Conservation (phyloP, 2,329 filamentous ascomycete species). For the Fusarium dlaminii region DNA sequence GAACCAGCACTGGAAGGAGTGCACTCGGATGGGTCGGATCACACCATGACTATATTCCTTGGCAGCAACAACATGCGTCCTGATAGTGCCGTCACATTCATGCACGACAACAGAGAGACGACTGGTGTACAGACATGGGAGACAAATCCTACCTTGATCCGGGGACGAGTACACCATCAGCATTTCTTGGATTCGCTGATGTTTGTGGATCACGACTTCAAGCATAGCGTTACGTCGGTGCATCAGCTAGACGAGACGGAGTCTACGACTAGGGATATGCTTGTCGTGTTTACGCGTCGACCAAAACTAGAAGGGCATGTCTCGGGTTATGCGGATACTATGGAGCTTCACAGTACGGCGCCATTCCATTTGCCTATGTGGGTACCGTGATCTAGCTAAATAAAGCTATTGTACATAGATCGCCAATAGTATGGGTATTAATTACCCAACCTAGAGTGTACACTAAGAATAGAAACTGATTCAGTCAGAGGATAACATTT, state of each 20-base stretch:
- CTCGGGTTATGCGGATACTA: conserved; percentile 35
- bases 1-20: conserved; percentile 46
- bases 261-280: conserved; percentile 40
- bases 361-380: conserved; percentile 35
- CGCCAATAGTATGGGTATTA: neutral
- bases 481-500: neutral
- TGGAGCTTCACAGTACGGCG: conserved; percentile 33
- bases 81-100: conserved; percentile 41
- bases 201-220: conserved; percentile 41
- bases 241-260: conserved; percentile 29
- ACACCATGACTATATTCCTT: conserved; percentile 45
- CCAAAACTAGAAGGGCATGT: conserved; percentile 36
- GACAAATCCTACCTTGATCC: conserved; percentile 33
- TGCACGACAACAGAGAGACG: conserved; percentile 40
- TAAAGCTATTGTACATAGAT: neutral
- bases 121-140: conserved; percentile 35
- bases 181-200: conserved; percentile 41
- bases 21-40: conserved; percentile 45
- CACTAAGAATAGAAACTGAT: neutral
- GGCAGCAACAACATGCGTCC: conserved; percentile 41
- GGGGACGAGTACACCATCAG: conserved; percentile 37
- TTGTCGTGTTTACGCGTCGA: conserved; percentile 41
- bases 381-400: conserved; percentile 7
- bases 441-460: no score
- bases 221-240: conserved; percentile 41